Evolutionary conservation across 495 filamentous ascomycete genomes (phyloP), one percentile per base, ranked within the genome.

Genomic region (Sordaria brevicollis): DNA sequence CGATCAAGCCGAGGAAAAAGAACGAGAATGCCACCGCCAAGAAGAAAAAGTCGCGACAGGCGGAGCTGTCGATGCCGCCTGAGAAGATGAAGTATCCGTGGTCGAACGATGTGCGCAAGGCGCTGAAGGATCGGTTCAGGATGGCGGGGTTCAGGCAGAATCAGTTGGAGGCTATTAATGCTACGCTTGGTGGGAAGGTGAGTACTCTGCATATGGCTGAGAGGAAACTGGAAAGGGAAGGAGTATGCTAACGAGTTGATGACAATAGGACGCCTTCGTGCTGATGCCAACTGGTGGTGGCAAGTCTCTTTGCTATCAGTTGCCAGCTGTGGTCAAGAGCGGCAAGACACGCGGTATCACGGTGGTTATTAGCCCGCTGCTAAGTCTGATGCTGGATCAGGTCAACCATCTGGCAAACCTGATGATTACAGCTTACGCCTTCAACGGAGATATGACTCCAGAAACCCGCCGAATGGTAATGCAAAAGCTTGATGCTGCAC

Each of bases 201-300:
- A 49, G 41, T 49, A 9, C 7, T 8, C 39, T 21, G 3, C 19
- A 41, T 7, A 2, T 39, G 4, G 5, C 37, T 5, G 37, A 5
- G 37, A 5, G 2, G 13, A 39, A 39, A n/a, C n/a, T n/a, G n/a
- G 15, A n/a, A 39, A 10, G 11, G 11, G 35, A 36, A 36, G 35
- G 11, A 10, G 3, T 5, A 9, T 36, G 35, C 35, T 36, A 15
- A 39, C 37, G 15, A 17, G 37, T 17, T n/a, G n/a, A n/a, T n/a
- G n/a, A n/a, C n/a, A 39, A 5, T 9, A 39, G 73, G 93, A 98
- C 79, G 89, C 89, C 0, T 98, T 99, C 76, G 90, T 98, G 15
- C 80, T 98, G 31, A 98, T 99, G 95, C 96, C 95, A 34, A 99
- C 95, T 3, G 95, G 96, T 49, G 96, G 95, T 66, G 95, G 95